Evolutionary conservation across 2,329 filamentous ascomycete genomes (phyloP), one percentile per base, ranked within the genome.

Genomic region (Akanthomyces uredinophilus): DNA sequence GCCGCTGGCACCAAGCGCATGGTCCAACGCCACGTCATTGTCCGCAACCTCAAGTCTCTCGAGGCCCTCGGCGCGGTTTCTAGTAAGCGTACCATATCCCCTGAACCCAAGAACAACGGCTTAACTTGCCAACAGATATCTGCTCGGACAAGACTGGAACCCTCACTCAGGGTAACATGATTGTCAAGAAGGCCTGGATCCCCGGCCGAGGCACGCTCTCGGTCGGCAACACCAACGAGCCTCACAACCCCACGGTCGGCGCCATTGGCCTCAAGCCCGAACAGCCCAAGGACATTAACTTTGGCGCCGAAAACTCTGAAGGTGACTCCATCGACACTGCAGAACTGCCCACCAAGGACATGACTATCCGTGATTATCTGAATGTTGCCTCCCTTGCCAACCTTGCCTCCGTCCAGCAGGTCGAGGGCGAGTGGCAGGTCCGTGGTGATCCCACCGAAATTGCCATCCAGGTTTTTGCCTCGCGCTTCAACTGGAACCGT

Each of bases 391-490:
- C 86, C 0, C 79, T 89, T 53, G 87, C 86, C 46, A 90, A 90
- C 67, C 75, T 90, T 24, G 86, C 87, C 2, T 81, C 81, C 39
- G 82, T 90, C 4, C 82, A 86, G 64, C 77, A 84, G 64, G 77
- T 76, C 14, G 76, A 81, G 14, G 73, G 71, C 16, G 74, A 80
- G 59, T 90, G 87, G 87, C 79, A 83, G 61, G 85, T 83, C 32
- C 82, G 85, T 53, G 87, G 87, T 47, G 87, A 89, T 66, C 67
- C 67, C 1, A 89, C 87, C 1, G 88, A 91, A 67, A 89, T 91
- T 64, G 88, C 88, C 1, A 88, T 91, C 51, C 87, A 91, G 67
- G 88, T 91, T 0, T 90, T 91, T 69, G 86, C 87, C 10, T 84
- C 82, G 47, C 84, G 88, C 14, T 91, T 91, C 70, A 77, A 84